Base-by-base conservation (phyloP, 768 basidiomycete genomes). In the Boletus eberwhitei region DNA sequence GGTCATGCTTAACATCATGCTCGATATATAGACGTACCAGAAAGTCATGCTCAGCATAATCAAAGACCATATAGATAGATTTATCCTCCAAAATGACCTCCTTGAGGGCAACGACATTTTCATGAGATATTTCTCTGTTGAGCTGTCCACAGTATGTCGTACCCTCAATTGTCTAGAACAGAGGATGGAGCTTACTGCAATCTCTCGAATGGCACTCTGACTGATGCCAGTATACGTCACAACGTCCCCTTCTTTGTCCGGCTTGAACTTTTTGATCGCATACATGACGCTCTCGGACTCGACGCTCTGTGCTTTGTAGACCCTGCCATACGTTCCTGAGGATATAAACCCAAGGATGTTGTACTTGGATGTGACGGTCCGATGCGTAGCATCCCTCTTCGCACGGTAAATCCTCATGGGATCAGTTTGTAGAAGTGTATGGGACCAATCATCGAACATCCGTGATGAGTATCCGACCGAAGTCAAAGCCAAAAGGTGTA, bases 191-290 rank as follows among this genome's bases (percentile, higher is more conserved):
- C 89, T 62, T 60, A 94, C 94, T 50, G 95, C 91, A 60, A 98
- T 98, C 72, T 99, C 97, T 55, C 97, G 79, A 62, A 93, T 92
- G 5, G 96, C 97, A 72, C 93, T 96, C 74, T 99, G 97, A 69
- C 92, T 95, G 63, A 99, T 93, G 2, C 96, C 97, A 11, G 96
- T 98, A 70, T 98, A 99, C 0, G 93, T 93, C 48, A 88, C 75
- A 1, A 94, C 86, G 66, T 98, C 97, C 21, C 96, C 96, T 74
- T 99, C 97, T 72, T 98, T 98, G 79, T 99, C 97, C 0, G 96
- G 97, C 68, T 99, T 99, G 78, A 98, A 98, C 72, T 98, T 99
- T 79, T 99, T 99, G 75, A 99, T 98, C 7, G 97, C 97, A 62
- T 94, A 88, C 44, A 96, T 79, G 58, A 75, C 77, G 3, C 78